Conservation (phyloP, 495 filamentous ascomycete species). For the Amorphotheca resinae region DNA sequence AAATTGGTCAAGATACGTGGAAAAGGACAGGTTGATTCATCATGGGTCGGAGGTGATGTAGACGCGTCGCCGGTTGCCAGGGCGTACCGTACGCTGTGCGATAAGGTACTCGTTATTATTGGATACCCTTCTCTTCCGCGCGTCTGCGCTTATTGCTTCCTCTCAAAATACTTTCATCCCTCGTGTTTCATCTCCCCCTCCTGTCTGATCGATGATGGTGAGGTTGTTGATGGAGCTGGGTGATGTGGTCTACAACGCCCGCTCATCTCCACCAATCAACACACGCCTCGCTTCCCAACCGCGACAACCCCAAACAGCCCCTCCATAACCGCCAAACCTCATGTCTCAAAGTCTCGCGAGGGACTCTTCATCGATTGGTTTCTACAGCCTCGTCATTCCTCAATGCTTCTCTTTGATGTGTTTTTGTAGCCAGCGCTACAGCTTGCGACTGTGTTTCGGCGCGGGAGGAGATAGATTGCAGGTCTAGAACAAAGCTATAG, state of each 20-base stretch:
- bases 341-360: slow-evolving; percentile 10
- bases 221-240: too few relatives aligned
- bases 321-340: slow-evolving; percentile 3
- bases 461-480: not conserved
- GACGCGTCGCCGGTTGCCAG: too few relatives aligned
- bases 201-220: too few relatives aligned
- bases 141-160: slow-evolving; percentile 9
- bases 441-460: slow-evolving; percentile 12
- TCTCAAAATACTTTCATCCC: not conserved
- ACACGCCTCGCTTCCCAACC: slow-evolving; percentile 2
- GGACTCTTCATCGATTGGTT: slow-evolving; percentile 6
- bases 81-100: too few relatives aligned
- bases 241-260: too few relatives aligned
- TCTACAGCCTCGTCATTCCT: not conserved
- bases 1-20: too few relatives aligned
- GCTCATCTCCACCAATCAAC: slow-evolving; percentile 17
- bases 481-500: not conserved
- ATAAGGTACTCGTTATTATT: too few relatives aligned
- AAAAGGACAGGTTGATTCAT: too few relatives aligned
- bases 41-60: too few relatives aligned
- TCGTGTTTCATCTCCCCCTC: not conserved
- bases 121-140: slow-evolving; percentile 8
- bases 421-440: slow-evolving; percentile 8
- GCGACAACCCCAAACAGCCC: slow-evolving; percentile 13
- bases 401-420: not conserved